Base-by-base conservation (phyloP, 2,329 filamentous ascomycete species). In the Alternaria sp. region DNA sequence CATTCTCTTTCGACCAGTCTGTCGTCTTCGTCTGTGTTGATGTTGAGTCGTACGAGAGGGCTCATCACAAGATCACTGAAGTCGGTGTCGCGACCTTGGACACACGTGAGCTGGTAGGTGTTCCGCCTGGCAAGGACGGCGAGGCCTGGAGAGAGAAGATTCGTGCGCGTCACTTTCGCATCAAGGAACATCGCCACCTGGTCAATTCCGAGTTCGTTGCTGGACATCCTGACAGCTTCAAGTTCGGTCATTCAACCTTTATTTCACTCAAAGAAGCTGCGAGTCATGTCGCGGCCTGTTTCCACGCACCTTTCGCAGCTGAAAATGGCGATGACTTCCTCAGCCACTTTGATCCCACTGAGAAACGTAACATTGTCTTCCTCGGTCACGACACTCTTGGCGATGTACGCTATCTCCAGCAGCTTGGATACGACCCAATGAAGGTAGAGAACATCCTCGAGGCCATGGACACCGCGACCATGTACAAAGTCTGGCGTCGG, bases 51-150 rank as follows among this genome's bases (percentile, higher is more conserved):
- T 92, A 90, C 61, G 96, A 99, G 77, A 80, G 81, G 21, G 83
- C 87, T 47, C 86, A 88, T 12, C 82, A 85, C 32, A 83, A 87
- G 12, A 86, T 98, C 62, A 97, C 94, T 0, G 96, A 99, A 78
- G 85, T 99, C 43, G 96, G 96, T 1, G 84, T 99, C 44, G 90
- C 93, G 1, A 89, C 90, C 3, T 83, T 98, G 0, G 93, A 98
- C 76, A 93, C 91, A 1, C 77, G 81, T 19, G 84, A 88, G 54
- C 78, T 93, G 21, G 71, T 80, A 1, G 81, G 78, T 8, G 65
- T 89, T 1, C 72, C 87, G 0, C 91, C 92, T 3, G 92, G 92
- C 0, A 71, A 81, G 3, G 79, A 83, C 25, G 92, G 89, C 4
- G 71, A 81, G 44, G 84, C 88, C 40, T 97, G 94, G 93, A 86